A percentile compares a stretch with the other conserved stretches of the same genome.
phyloP scores from a whole-genome alignment of 768 basidiomycete species.

The Leucocoprinus leucothites region DNA sequence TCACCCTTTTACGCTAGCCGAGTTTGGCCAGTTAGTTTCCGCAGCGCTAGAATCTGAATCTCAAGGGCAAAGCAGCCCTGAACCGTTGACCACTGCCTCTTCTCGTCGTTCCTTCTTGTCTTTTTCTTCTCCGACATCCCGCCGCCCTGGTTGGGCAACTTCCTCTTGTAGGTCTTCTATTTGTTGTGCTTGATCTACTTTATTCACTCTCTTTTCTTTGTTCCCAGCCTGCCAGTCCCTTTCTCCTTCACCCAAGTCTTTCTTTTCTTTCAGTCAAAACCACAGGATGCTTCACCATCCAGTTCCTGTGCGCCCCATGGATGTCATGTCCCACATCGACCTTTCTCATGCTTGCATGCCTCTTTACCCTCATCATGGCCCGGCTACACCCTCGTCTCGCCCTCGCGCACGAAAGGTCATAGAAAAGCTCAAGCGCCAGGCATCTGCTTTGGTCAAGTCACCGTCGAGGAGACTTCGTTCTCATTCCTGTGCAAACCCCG shows the following conservation, averaged over 20 bases:
- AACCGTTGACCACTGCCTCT: not conserved
- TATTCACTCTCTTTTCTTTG: not conserved
- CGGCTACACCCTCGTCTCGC: not conserved
- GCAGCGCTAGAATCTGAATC: constrained; percentile 5
- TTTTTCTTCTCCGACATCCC: constrained; percentile 1
- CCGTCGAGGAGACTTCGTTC: constrained; percentile 1
- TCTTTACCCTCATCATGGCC: not conserved
- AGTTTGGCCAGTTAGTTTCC: constrained; percentile 8
- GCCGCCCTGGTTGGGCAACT: not conserved
- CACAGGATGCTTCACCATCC: constrained; percentile 2
- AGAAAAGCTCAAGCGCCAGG: constrained; percentile 13
- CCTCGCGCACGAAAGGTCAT: constrained; percentile 9
- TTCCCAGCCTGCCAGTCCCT: not conserved
- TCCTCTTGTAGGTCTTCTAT: not conserved
- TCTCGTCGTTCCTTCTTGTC: constrained; percentile 10
- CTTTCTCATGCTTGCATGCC: constrained; percentile 6
- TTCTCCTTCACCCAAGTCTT: constrained; percentile 3
- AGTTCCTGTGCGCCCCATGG: constrained; percentile 3
- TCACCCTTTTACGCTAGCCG: constrained; percentile 10
- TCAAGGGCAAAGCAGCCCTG: constrained; percentile 1
- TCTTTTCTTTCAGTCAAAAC: not conserved
- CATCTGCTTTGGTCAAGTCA: constrained; percentile 13
- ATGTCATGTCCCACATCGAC: constrained; percentile 2
- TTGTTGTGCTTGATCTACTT: not conserved
- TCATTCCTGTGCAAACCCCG: constrained; percentile 2